Conservation (phyloP, 2,329 filamentous ascomycete genomes). For the Venturia pyrina region DNA sequence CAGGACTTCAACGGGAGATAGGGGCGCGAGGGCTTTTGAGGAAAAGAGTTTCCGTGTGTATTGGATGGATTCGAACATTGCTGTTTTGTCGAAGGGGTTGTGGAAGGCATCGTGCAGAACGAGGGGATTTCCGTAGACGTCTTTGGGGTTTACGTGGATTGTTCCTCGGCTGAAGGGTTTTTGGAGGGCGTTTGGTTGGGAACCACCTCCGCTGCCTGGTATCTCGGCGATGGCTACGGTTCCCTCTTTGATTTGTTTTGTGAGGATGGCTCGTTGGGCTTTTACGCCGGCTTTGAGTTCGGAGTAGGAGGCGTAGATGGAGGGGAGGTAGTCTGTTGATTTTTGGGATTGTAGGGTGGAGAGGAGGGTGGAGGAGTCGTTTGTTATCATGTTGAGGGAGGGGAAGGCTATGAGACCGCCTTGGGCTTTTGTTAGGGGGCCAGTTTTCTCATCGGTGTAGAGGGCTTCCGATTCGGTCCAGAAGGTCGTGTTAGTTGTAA, state of each 20-base stretch:
- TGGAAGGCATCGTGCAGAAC: background rate
- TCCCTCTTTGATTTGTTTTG: background rate
- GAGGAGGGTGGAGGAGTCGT: background rate
- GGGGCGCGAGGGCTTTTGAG: background rate
- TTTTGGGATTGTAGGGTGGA: background rate
- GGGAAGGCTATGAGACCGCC: background rate
- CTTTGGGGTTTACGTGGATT: slow-evolving; percentile 18
- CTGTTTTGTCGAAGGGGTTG: background rate
- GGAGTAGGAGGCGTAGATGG: background rate
- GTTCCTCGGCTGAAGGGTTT: slow-evolving; percentile 21
- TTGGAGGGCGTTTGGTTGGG: background rate
- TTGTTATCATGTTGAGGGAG: background rate
- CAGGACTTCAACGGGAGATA: background rate
- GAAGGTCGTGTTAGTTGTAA: background rate
- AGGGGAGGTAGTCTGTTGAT: background rate
- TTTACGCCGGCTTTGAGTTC: background rate
- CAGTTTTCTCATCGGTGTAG: background rate
- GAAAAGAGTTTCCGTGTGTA: background rate
- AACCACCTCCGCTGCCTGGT: background rate
- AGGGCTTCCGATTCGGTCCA: background rate
- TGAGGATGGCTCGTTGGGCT: background rate
- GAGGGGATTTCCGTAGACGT: background rate
- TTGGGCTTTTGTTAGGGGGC: background rate
- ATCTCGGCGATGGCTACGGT: background rate
- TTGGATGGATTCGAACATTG: background rate